Conservation (phyloP, 441 rosid genomes). For the Erodium moschatum region DNA sequence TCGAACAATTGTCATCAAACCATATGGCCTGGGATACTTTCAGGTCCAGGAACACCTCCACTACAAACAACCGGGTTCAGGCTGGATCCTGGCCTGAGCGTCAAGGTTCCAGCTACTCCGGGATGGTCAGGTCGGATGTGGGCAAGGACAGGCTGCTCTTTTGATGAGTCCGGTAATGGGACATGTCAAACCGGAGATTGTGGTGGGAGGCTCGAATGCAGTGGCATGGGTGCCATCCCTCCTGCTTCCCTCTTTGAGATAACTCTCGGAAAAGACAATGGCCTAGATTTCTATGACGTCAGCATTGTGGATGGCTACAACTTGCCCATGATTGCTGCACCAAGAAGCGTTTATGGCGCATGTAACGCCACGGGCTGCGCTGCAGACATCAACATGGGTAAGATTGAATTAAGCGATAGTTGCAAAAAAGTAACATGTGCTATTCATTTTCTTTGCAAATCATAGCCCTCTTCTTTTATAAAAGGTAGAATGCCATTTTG, state of each 20-base stretch:
- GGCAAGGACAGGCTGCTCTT: slow-evolving; percentile 62
- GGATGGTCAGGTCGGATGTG: slow-evolving; percentile 74
- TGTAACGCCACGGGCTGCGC: slow-evolving; percentile 61
- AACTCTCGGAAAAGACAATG: slow-evolving; percentile 39
- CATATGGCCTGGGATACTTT: slow-evolving; percentile 56
- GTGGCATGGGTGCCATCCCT: slow-evolving; percentile 49
- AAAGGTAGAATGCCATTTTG: too few species aligned
- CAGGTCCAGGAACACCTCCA: slow-evolving; percentile 52
- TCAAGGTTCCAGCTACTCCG: slow-evolving; percentile 34
- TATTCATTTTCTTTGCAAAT: too few species aligned
- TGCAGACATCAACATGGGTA: slow-evolving; percentile 51
- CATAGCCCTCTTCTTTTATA: too few species aligned
- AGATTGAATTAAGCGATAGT: background rate
- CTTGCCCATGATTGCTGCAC: slow-evolving; percentile 50
- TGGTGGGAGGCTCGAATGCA: slow-evolving; percentile 51
- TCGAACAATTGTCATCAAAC: slow-evolving; percentile 47
- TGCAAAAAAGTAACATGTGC: too few species aligned
- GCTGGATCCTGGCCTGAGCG: slow-evolving; percentile 42
- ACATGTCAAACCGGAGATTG: slow-evolving; percentile 58
- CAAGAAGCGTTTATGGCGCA: slow-evolving; percentile 36
- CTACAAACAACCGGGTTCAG: slow-evolving; percentile 48
- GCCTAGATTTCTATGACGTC: slow-evolving; percentile 52
- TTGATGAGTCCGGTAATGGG: slow-evolving; percentile 46
- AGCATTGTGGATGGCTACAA: slow-evolving; percentile 65
- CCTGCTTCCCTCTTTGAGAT: slow-evolving; percentile 64